phyloP scores from a whole-genome alignment of 2,329 filamentous ascomycete genomes.

The Fusarium aywerte region DNA sequence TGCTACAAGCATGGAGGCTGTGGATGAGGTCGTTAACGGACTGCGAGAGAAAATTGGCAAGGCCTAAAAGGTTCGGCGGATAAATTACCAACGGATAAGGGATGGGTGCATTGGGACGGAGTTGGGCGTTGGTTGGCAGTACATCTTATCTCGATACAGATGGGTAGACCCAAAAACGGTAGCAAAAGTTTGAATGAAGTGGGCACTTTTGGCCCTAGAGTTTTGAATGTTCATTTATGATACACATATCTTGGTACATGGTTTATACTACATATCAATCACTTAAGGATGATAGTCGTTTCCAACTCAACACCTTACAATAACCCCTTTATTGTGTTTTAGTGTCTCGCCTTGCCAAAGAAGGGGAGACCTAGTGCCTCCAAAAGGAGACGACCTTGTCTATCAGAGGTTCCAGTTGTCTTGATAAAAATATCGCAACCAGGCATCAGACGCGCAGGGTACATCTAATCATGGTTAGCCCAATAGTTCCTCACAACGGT shows the following conservation, averaged over 20 bases:
- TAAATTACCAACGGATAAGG: slow-evolving; percentile 19
- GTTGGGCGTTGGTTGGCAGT: slow-evolving; percentile 47
- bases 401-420: slow-evolving; percentile 85
- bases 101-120: slow-evolving; percentile 51
- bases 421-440: slow-evolving; percentile 86
- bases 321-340: slow-evolving; percentile 27
- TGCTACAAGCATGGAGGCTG: slow-evolving; percentile 85
- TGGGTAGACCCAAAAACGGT: slow-evolving; percentile 9
- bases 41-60: slow-evolving; percentile 66
- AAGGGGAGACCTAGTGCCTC: slow-evolving; percentile 70
- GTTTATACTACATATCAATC: slow-evolving; percentile 46
- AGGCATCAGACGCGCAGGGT: slow-evolving; percentile 78
- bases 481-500: neutral
- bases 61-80: slow-evolving; percentile 24
- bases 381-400: slow-evolving; percentile 80
- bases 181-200: slow-evolving; percentile 27
- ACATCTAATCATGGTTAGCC: slow-evolving; percentile 58
- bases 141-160: slow-evolving; percentile 6
- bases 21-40: slow-evolving; percentile 78
- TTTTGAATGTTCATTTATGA: slow-evolving; percentile 45
- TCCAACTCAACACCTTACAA: slow-evolving; percentile 15
- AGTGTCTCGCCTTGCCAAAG: slow-evolving; percentile 73
- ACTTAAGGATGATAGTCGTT: slow-evolving; percentile 30
- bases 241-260: slow-evolving; percentile 53
- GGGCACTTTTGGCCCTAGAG: slow-evolving; percentile 30